These are phyloP conservation scores for Phytophthora chlamydospora DNA, from an alignment of 352 stramenopile genomes.

Conservation along the genomic window DNA sequence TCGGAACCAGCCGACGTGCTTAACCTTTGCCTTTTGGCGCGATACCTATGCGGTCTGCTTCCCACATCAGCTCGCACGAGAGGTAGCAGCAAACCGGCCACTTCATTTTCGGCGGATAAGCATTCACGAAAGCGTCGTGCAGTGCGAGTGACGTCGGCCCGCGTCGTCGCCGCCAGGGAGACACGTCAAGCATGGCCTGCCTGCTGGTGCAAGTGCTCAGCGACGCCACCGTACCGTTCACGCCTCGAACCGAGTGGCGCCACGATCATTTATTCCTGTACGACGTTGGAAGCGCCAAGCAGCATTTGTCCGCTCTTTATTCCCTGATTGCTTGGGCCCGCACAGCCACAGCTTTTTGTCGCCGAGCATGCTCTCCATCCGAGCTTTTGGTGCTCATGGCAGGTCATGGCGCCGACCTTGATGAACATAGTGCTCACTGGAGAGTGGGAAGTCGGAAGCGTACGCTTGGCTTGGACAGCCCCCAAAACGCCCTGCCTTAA, in stretches of 20 bases:
- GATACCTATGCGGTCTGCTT: neutral
- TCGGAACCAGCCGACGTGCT: too few species aligned
- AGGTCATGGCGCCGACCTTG: neutral
- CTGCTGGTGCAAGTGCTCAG: too few species aligned
- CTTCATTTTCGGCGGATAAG: slow-evolving; percentile 1
- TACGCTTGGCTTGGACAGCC: neutral
- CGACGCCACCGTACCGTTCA: slow-evolving; percentile 14
- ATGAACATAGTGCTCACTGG: too few species aligned
- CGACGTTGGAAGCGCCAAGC: slow-evolving; percentile 1
- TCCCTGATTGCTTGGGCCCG: neutral
- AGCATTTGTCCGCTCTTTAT: slow-evolving; percentile 12
- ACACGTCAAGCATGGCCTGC: neutral
- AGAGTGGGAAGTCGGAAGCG: neutral
- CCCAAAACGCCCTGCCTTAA: too few species aligned
- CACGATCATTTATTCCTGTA: slow-evolving; percentile 20
- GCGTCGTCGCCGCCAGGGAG: neutral
- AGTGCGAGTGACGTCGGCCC: neutral
- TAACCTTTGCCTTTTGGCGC: neutral
- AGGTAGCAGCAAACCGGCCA: neutral
- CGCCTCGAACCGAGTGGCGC: slow-evolving; percentile 17
- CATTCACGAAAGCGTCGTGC: neutral
- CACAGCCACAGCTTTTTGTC: slow-evolving; percentile 2
- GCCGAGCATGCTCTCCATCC: neutral
- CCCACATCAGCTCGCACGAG: neutral
- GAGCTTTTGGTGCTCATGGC: slow-evolving; percentile 1